Evolutionary conservation across 2,329 filamentous ascomycete species (phyloP).

Genomic region (Tolypocladium endophyticum): DNA sequence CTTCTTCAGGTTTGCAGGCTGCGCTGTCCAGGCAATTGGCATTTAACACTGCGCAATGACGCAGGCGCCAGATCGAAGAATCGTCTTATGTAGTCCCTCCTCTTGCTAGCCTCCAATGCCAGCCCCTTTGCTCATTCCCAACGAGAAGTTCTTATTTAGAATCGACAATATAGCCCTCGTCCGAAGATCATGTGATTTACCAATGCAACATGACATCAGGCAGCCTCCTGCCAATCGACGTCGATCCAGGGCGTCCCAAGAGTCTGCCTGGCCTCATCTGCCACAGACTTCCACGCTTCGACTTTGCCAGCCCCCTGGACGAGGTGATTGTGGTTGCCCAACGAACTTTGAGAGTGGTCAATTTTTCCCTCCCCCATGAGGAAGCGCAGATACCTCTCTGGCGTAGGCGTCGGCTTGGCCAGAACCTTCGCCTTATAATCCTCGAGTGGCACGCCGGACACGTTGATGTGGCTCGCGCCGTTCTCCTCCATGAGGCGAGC

Average conservation of each 20-base stretch:
- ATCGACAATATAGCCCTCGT: not conserved
- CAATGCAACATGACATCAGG: not conserved
- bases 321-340: slow-evolving; percentile 16
- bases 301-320: slow-evolving; percentile 12
- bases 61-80: not conserved
- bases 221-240: not conserved
- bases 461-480: slow-evolving; percentile 12
- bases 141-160: too few relatives aligned
- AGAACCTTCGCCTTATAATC: slow-evolving; percentile 14
- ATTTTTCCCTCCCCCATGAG: slow-evolving; percentile 22
- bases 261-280: slow-evolving; percentile 13
- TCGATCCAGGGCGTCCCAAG: slow-evolving; percentile 14
- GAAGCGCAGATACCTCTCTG: slow-evolving; percentile 18
- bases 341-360: slow-evolving; percentile 9
- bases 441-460: slow-evolving; percentile 11
- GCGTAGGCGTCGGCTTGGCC: slow-evolving; percentile 7
- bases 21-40: too few relatives aligned
- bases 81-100: not conserved
- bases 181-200: not conserved
- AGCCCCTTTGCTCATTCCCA: not conserved
- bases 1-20: too few relatives aligned
- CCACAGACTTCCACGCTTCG: slow-evolving; percentile 17
- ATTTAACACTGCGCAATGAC: not conserved
- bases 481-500: slow-evolving; percentile 13
- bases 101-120: not conserved